A percentile compares a stretch with the other conserved stretches of the same genome.
phyloP scores from a whole-genome alignment of 1,139 yeast genomes.

The Protomyces pachydermus region DNA sequence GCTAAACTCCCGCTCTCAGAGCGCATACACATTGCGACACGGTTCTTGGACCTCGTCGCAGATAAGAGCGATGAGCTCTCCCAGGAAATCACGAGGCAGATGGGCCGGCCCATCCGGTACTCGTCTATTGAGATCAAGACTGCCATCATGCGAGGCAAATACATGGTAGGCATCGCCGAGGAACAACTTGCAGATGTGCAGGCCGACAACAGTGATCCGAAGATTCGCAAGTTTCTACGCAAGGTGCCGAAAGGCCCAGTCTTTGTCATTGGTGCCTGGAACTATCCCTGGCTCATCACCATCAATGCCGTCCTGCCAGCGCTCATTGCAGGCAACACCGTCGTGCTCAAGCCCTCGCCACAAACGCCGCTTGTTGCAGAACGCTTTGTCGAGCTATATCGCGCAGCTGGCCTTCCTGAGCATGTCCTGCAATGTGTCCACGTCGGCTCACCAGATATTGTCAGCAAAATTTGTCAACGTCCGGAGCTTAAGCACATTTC shows the following conservation, averaged over 20 bases:
- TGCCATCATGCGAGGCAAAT: slow-evolving; percentile 38
- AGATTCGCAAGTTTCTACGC: slow-evolving; percentile 47
- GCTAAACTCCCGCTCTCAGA: slow-evolving; percentile 34
- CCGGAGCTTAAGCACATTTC: slow-evolving; percentile 68
- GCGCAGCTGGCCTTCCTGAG: slow-evolving; percentile 72
- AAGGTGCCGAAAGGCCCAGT: slow-evolving; percentile 71
- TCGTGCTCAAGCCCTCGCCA: slow-evolving; percentile 76
- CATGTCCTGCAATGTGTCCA: slow-evolving; percentile 70
- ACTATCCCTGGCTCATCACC: slow-evolving; percentile 74
- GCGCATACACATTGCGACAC: slow-evolving; percentile 37
- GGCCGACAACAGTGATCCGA: slow-evolving; percentile 35
- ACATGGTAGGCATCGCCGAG: slow-evolving; percentile 38
- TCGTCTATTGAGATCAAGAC: slow-evolving; percentile 40
- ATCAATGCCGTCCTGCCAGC: slow-evolving; percentile 83
- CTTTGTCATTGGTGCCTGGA: slow-evolving; percentile 67
- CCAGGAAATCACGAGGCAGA: slow-evolving; percentile 39
- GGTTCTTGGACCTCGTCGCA: slow-evolving; percentile 37
- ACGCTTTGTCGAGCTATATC: slow-evolving; percentile 55
- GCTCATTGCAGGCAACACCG: slow-evolving; percentile 74
- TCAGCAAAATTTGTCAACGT: slow-evolving; percentile 57
- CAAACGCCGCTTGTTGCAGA: slow-evolving; percentile 76
- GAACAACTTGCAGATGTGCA: slow-evolving; percentile 38
- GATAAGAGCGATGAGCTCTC: slow-evolving; percentile 36
- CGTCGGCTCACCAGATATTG: slow-evolving; percentile 57
- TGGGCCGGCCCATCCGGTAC: slow-evolving; percentile 42